phyloP scores from a whole-genome alignment of 352 stramenopile species.

The Globisporangium viniferum region DNA sequence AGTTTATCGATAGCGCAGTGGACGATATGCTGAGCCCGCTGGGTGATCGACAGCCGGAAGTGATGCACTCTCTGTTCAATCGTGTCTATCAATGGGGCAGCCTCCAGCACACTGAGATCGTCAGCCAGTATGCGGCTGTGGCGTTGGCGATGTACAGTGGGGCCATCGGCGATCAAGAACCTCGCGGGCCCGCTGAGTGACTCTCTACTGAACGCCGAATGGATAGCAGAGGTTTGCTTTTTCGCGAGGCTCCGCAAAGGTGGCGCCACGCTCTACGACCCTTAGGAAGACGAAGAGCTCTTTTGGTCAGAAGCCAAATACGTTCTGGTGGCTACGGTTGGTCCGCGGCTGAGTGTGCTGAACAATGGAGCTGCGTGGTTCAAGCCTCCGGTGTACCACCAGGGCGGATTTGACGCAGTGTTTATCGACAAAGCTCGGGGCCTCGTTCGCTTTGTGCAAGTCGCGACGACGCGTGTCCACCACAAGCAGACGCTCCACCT shows the following conservation, averaged over 20 bases:
- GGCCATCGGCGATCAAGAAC: background rate
- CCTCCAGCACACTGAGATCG: background rate
- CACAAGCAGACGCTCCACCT: background rate
- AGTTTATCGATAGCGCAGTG: background rate
- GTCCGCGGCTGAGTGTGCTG: background rate
- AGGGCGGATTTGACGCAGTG: background rate
- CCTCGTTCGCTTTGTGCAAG: background rate
- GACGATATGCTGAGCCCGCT: background rate
- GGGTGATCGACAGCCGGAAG: background rate
- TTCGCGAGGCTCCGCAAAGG: background rate
- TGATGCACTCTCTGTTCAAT: background rate
- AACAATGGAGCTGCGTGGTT: background rate
- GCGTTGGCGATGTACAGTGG: background rate
- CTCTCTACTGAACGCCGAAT: background rate
- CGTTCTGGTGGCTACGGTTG: background rate
- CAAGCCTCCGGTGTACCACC: background rate
- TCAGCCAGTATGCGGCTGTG: background rate
- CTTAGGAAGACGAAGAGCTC: background rate
- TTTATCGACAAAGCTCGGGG: background rate
- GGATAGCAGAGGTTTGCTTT: background rate
- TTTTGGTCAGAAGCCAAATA: background rate
- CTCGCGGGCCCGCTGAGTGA: background rate
- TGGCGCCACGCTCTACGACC: background rate
- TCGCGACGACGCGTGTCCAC: background rate
- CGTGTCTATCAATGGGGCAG: background rate